phyloP scores from a whole-genome alignment of 257 asterid species.

The Rehmannia glutinosa region DNA sequence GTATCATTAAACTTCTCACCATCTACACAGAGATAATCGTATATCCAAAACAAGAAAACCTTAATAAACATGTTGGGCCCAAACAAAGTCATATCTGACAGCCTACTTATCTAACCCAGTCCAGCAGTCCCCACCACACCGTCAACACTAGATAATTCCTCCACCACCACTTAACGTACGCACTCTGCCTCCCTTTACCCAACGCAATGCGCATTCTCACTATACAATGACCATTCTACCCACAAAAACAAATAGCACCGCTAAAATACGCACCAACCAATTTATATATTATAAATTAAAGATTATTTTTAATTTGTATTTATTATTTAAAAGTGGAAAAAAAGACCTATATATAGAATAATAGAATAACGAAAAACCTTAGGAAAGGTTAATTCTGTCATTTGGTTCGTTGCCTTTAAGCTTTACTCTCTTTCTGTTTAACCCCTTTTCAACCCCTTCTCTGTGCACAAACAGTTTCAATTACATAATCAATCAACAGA shows the following conservation, averaged over 20 bases:
- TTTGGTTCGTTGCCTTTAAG: neutral
- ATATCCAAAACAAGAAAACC: no score
- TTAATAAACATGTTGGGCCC: slow-evolving; percentile 5
- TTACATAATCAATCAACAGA: slow-evolving; percentile 3
- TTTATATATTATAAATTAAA: no score
- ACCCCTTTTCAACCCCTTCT: slow-evolving; percentile 20
- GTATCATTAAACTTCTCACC: no score
- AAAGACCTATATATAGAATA: no score
- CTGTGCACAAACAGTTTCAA: neutral
- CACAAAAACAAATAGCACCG: neutral
- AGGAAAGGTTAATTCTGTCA: slow-evolving; percentile 19
- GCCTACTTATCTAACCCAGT: slow-evolving; percentile 3
- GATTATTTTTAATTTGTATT: no score
- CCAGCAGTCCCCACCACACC: slow-evolving; percentile 29
- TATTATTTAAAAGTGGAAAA: no score
- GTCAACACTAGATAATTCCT: slow-evolving; percentile 32
- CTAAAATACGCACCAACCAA: neutral
- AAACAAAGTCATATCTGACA: neutral
- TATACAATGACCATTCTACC: slow-evolving; percentile 11
- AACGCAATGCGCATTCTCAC: slow-evolving; percentile 15
- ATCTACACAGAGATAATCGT: no score
- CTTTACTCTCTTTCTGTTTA: slow-evolving; percentile 3
- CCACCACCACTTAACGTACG: no score
- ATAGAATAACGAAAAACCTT: neutral
- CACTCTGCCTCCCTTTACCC: slow-evolving; percentile 25